These are phyloP conservation scores for Stromatinia cepivora DNA, from an alignment of 2,329 filamentous ascomycete species.

Conservation along the genomic window DNA sequence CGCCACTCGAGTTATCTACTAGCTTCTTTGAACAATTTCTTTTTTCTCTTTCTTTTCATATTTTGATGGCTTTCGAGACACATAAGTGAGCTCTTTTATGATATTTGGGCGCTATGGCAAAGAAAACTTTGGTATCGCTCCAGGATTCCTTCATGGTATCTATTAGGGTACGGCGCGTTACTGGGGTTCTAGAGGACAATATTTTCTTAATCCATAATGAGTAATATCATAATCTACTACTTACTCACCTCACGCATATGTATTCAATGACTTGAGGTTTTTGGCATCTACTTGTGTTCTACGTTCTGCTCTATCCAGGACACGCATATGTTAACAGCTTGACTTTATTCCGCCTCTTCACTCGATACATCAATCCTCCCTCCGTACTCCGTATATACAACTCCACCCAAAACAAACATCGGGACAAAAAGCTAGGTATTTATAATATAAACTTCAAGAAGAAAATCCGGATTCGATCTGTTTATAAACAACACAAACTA, in stretches of 20 bases:
- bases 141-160: background rate
- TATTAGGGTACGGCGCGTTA: background rate
- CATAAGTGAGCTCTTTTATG: background rate
- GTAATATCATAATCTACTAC: background rate
- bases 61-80: background rate
- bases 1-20: background rate
- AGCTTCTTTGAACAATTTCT: background rate
- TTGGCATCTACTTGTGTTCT: too few relatives aligned
- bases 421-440: too few relatives aligned
- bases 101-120: background rate
- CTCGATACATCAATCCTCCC: too few relatives aligned
- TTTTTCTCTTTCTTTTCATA: background rate
- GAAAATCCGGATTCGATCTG: too few relatives aligned
- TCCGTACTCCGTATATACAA: too few relatives aligned
- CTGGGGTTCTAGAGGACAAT: background rate
- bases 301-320: too few relatives aligned
- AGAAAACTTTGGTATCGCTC: background rate
- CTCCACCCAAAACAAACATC: too few relatives aligned
- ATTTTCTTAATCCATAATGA: background rate
- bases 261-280: background rate
- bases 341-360: too few relatives aligned
- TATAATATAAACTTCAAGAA: too few relatives aligned
- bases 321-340: too few relatives aligned
- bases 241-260: background rate
- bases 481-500: too few relatives aligned